Percentiles rank a stretch among this genome's conserved stretches.
Evolutionary conservation across 306 rosid genomes (phyloP).

Genomic region (Quercus parvula): DNA sequence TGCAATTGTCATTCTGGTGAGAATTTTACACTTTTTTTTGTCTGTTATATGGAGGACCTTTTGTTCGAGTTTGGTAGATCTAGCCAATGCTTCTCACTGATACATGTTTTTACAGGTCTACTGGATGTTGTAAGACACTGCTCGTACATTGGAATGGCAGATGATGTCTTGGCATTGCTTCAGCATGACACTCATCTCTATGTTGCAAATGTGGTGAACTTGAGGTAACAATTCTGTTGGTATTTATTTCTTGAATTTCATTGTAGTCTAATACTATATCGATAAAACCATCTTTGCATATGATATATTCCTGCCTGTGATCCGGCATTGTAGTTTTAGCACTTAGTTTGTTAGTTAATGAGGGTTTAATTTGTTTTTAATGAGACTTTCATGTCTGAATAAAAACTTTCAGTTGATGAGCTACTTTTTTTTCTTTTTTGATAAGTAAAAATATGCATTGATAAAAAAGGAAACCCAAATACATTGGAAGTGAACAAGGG

Average conservation of each 20-base stretch:
- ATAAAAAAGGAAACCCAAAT: too few species aligned
- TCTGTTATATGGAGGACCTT: not conserved
- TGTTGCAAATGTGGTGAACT: constrained; percentile 80
- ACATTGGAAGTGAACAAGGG: too few species aligned
- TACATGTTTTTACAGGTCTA: constrained; percentile 50
- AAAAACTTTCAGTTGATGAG: not conserved
- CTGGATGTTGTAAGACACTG: constrained; percentile 76
- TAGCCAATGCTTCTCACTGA: constrained; percentile 13
- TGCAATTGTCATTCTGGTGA: constrained; percentile 65
- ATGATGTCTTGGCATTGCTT: constrained; percentile 81
- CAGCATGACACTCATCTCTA: constrained; percentile 90
- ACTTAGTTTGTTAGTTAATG: not conserved
- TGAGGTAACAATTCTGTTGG: constrained; percentile 57
- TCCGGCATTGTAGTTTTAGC: not conserved
- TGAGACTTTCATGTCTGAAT: not conserved
- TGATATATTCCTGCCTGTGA: not conserved
- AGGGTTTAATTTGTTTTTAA: not conserved
- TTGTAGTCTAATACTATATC: not conserved
- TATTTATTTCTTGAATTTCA: constrained; percentile 4
- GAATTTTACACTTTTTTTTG: constrained; percentile 2
- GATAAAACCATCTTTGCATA: not conserved
- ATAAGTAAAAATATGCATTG: too few species aligned
- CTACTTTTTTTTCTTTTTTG: not conserved
- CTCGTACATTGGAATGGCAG: constrained; percentile 94
- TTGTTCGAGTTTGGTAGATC: constrained; percentile 12